A percentile compares a stretch with the other conserved stretches of the same genome.
Evolutionary conservation across 768 basidiomycete genomes (phyloP).

Genomic region (Mycena sanguinolenta): DNA sequence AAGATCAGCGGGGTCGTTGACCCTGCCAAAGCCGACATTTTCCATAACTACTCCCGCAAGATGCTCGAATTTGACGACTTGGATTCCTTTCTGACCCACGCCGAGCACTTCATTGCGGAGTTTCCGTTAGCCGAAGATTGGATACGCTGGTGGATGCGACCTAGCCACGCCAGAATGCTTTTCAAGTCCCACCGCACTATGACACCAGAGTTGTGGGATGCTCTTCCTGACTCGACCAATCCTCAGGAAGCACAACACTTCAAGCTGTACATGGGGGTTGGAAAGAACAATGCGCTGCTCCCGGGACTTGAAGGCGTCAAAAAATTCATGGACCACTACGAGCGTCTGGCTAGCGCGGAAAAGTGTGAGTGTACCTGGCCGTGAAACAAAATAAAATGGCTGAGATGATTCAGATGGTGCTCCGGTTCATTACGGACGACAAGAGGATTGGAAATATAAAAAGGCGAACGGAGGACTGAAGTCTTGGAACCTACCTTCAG

Average conservation of each 20-base stretch:
- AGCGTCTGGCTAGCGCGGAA: not conserved
- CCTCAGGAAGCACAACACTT: constrained; percentile 11
- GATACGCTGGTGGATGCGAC: constrained; percentile 16
- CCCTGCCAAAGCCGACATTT: constrained; percentile 2
- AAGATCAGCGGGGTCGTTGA: constrained; percentile 5
- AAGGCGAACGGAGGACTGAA: not conserved
- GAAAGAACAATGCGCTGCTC: too few relatives aligned
- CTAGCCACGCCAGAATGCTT: not conserved
- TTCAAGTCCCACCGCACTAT: not conserved
- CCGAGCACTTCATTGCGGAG: not conserved
- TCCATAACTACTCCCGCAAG: not conserved
- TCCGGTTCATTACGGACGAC: not conserved
- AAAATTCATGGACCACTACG: not conserved
- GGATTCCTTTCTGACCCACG: not conserved
- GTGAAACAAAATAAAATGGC: too few relatives aligned
- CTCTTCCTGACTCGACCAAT: constrained; percentile 5
- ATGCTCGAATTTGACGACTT: not conserved
- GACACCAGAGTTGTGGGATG: constrained; percentile 3
- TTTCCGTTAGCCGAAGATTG: constrained; percentile 3
- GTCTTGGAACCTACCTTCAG: not conserved
- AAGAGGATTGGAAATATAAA: not conserved
- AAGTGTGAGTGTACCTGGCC: not conserved
- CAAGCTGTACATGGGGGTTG: not conserved
- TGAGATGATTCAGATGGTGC: not conserved
- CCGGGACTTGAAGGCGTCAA: not conserved